Evolutionary conservation across 2,329 filamentous ascomycete genomes (phyloP).

Genomic region (Neurospora crassa): DNA sequence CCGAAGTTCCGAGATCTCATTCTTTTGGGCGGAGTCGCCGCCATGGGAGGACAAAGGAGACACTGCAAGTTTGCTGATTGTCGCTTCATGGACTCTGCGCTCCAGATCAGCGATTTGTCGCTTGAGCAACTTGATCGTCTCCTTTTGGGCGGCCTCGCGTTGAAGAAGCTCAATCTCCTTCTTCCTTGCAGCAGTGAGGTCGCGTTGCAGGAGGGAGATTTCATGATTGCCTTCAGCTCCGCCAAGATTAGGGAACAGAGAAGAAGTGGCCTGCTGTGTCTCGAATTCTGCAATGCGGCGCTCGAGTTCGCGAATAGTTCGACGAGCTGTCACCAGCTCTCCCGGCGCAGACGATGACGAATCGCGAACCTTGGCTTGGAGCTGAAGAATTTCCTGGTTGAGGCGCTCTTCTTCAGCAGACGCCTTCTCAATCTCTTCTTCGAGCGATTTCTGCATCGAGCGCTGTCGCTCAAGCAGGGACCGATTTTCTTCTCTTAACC

Average conservation of each 20-base stretch:
- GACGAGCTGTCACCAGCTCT: conserved; percentile 49
- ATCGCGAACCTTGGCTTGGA: conserved; percentile 36
- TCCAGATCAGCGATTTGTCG: conserved; percentile 58
- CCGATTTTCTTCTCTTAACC: conserved; percentile 55
- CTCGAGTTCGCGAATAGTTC: conserved; percentile 57
- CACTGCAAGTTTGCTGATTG: conserved; percentile 39
- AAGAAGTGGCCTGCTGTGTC: conserved; percentile 26
- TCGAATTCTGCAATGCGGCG: conserved; percentile 47
- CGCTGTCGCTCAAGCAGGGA: conserved; percentile 46
- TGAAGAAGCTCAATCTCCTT: conserved; percentile 57
- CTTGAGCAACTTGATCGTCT: conserved; percentile 53
- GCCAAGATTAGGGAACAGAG: conserved; percentile 25
- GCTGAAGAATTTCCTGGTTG: conserved; percentile 41
- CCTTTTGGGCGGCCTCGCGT: conserved; percentile 55
- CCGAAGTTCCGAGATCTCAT: conserved; percentile 49
- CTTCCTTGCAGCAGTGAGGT: conserved; percentile 53
- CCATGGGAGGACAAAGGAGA: conserved; percentile 36
- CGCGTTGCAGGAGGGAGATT: conserved; percentile 50
- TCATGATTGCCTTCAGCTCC: conserved; percentile 38
- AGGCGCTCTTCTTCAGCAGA: conserved; percentile 56
- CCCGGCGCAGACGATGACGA: conserved; percentile 34
- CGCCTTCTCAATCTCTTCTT: conserved; percentile 57
- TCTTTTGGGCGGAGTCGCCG: conserved; percentile 39
- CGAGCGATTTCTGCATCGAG: conserved; percentile 52
- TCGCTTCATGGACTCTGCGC: conserved; percentile 54